Evolutionary conservation across 129 eudicot genomes (phyloP), one percentile per base, ranked within the genome.

Genomic region (Tagetes erecta): DNA sequence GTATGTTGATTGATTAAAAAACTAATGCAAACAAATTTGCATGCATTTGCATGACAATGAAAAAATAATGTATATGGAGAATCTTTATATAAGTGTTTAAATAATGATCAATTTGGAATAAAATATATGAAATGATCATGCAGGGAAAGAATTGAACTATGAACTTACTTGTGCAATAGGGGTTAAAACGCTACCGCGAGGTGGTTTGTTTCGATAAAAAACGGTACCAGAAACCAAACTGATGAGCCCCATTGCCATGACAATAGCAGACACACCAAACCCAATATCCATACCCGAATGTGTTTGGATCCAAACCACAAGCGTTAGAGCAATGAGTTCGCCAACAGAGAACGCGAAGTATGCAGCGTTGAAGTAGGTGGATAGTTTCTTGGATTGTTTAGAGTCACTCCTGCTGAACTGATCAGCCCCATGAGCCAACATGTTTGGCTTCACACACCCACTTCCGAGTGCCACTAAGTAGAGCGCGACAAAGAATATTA

Each of bases 211-310:
- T 81, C 95, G 81, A 60, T 95, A 95, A 62, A 78, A 34, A 58
- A 75, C 40, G 3, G 96, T 88, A 37, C 99, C 97, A 35, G 81
- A 87, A 55, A 95, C 86, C 76, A 95, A 84, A 79, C 87, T 62
- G 39, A 91, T 83, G 8, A 95, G 49, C 6, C 96, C 99, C 84
- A 91, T 64, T 6, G 96, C 92, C 99, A 95, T 91, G 76, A 78
- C 96, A 2, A 88, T 88, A 30, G 97, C 99, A 2, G 99, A 95
- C 42, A 95, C 92, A 1, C 97, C 99, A 27, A 95, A 95, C 7
- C 99, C 99, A 37, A 95, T 80, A 67, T 95, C 99, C 99, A 95
- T 95, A 0, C 99, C 99, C 0, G 97, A 91, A 63, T 88, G 97
- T 10, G 99, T 91, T 65, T 95, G 99, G 76, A 91, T 88, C 90